Evolutionary conservation across 805 yeast species (phyloP).

Genomic region (Lachancea fermentati): DNA sequence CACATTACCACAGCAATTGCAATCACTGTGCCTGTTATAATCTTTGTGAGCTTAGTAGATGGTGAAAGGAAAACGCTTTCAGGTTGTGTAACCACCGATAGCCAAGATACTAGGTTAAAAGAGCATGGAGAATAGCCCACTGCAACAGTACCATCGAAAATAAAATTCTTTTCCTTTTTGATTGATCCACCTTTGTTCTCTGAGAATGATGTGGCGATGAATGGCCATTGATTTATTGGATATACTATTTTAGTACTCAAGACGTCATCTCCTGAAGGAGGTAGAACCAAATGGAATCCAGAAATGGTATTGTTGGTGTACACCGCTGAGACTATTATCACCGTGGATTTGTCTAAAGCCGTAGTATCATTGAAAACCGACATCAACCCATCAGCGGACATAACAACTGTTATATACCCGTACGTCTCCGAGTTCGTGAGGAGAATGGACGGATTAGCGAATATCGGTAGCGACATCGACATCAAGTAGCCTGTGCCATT

Average conservation of each 20-base stretch:
- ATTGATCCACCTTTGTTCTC: slow-evolving; percentile 38
- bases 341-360: slow-evolving; percentile 35
- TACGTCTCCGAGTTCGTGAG: slow-evolving; percentile 52
- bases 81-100: slow-evolving; percentile 64
- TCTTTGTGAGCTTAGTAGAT: slow-evolving; percentile 51
- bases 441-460: slow-evolving; percentile 64
- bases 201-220: slow-evolving; percentile 34
- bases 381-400: slow-evolving; percentile 41
- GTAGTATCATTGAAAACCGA: slow-evolving; percentile 39
- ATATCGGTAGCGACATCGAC: slow-evolving; percentile 76
- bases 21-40: slow-evolving; percentile 71
- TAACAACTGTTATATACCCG: slow-evolving; percentile 64
- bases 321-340: slow-evolving; percentile 29
- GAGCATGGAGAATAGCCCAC: slow-evolving; percentile 49
- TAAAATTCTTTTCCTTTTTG: slow-evolving; percentile 32
- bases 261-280: slow-evolving; percentile 28
- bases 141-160: slow-evolving; percentile 41
- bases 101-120: slow-evolving; percentile 52
- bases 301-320: slow-evolving; percentile 20
- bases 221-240: slow-evolving; percentile 28
- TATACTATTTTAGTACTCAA: slow-evolving; percentile 20
- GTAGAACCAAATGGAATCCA: slow-evolving; percentile 40
- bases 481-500: slow-evolving; percentile 46
- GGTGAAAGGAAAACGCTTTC: slow-evolving; percentile 57
- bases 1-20: slow-evolving; percentile 74